Conservation (phyloP, 2,329 filamentous ascomycete genomes). For the Stemphylium lycopersici region DNA sequence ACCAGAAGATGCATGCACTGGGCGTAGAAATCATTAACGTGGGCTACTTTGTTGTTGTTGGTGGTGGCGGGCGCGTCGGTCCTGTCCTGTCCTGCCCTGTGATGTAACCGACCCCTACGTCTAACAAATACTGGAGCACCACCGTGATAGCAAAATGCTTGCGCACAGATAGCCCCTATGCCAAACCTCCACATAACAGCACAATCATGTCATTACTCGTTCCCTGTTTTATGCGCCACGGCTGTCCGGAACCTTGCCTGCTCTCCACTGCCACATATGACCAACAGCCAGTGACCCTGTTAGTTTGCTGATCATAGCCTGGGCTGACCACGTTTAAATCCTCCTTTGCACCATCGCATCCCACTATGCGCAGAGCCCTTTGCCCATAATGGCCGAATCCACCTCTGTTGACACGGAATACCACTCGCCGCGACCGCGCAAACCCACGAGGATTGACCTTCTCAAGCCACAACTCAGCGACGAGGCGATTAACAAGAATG, state of each 20-base stretch:
- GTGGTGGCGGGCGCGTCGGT: conserved; percentile 1
- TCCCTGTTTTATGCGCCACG: conserved; percentile 9
- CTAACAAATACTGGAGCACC: conserved; percentile 2
- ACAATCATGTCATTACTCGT: neutral
- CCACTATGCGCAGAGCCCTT: conserved; percentile 28
- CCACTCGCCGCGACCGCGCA: conserved; percentile 45
- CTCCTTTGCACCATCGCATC: conserved; percentile 13
- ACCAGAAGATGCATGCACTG: neutral
- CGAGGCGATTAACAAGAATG: conserved; percentile 33
- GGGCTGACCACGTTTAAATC: conserved; percentile 35
- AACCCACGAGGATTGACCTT: conserved; percentile 43
- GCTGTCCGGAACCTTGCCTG: conserved; percentile 3
- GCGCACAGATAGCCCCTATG: neutral
- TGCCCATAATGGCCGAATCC: conserved; percentile 41
- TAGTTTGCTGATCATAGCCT: conserved; percentile 34
- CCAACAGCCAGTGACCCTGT: conserved; percentile 26
- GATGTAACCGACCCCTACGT: conserved; percentile 1
- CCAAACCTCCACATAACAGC: conserved; percentile 1
- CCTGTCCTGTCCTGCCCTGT: no score
- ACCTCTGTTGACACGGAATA: conserved; percentile 38
- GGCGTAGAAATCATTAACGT: neutral
- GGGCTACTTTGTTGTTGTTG: neutral
- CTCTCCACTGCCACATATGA: conserved; percentile 24
- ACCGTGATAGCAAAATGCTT: neutral
- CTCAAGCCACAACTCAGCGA: conserved; percentile 45